Evolutionary conservation across 139 green algal species (phyloP).

Genomic region (Chlamydomonas schloesseri): DNA sequence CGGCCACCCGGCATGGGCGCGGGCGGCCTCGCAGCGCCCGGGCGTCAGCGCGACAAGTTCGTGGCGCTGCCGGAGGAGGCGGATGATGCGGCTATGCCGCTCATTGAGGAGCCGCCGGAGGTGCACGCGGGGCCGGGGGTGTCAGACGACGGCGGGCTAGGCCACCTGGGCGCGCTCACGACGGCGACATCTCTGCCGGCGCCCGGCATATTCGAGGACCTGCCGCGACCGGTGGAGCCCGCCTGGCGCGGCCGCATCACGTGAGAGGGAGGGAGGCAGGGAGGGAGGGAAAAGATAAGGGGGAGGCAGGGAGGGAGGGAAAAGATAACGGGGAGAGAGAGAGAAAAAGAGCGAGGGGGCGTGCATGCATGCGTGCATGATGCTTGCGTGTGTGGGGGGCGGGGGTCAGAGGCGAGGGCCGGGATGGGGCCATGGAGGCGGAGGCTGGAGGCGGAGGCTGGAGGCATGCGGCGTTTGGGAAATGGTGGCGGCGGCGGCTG

Average conservation of each 20-base stretch:
- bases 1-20: too few species aligned
- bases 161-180: too few species aligned
- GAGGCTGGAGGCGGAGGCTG: too few species aligned
- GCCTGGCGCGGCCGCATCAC: slow-evolving; percentile 20
- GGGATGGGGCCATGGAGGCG: too few species aligned
- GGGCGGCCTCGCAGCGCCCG: not conserved
- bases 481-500: too few species aligned
- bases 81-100: not conserved
- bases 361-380: too few species aligned
- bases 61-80: slow-evolving; percentile 32
- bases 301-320: too few species aligned
- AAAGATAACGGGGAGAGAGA: too few species aligned
- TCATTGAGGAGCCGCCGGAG: not conserved
- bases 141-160: not conserved
- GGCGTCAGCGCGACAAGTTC: slow-evolving; percentile 32
- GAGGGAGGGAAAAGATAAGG: not conserved
- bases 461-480: too few species aligned
- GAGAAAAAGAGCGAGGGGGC: too few species aligned
- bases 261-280: not conserved
- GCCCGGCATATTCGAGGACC: slow-evolving; percentile 31
- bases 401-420: too few species aligned
- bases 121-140: not conserved
- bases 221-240: not conserved
- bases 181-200: not conserved
- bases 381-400: too few species aligned